Conservation (phyloP, 352 stramenopile genomes). For the Globisporangium apiculatum region DNA sequence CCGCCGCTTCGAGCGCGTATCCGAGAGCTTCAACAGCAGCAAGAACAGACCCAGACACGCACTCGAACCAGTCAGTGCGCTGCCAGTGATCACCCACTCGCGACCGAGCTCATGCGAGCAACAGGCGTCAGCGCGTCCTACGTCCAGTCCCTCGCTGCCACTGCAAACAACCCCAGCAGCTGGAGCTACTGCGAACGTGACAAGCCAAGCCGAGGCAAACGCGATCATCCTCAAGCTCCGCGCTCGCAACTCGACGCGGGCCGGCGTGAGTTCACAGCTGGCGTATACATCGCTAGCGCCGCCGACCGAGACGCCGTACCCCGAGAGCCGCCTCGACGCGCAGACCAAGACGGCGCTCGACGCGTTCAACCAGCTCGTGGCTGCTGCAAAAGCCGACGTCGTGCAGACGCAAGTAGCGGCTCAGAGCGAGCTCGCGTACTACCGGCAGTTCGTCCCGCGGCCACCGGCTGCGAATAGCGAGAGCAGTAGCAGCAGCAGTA, state of each 20-base stretch:
- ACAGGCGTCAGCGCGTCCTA: not conserved
- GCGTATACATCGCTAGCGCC: not conserved
- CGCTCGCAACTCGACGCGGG: conserved; percentile 11
- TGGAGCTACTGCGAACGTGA: conserved; percentile 5
- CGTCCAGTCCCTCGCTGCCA: too few species aligned
- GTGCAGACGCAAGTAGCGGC: conserved; percentile 23
- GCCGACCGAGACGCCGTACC: conserved; percentile 14
- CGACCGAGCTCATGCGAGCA: not conserved
- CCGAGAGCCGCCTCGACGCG: conserved; percentile 25
- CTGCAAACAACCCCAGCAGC: too few species aligned
- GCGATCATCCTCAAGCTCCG: conserved; percentile 34
- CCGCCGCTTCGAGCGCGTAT: conserved; percentile 9
- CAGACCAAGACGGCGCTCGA: conserved; percentile 38
- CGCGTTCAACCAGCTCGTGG: conserved; percentile 46
- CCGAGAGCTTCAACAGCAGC: conserved; percentile 27
- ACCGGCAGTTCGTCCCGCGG: conserved; percentile 40
- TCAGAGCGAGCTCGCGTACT: conserved; percentile 51
- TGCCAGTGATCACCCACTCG: too few species aligned
- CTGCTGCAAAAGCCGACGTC: conserved; percentile 29
- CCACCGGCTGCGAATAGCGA: not conserved
- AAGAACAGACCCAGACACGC: conserved; percentile 15
- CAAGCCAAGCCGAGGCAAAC: conserved; percentile 23
- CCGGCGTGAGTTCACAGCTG: not conserved
- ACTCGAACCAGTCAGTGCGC: conserved; percentile 10
- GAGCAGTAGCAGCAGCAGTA: not conserved